phyloP scores from a whole-genome alignment of 2,329 filamentous ascomycete species.

The Claviceps sp. region DNA sequence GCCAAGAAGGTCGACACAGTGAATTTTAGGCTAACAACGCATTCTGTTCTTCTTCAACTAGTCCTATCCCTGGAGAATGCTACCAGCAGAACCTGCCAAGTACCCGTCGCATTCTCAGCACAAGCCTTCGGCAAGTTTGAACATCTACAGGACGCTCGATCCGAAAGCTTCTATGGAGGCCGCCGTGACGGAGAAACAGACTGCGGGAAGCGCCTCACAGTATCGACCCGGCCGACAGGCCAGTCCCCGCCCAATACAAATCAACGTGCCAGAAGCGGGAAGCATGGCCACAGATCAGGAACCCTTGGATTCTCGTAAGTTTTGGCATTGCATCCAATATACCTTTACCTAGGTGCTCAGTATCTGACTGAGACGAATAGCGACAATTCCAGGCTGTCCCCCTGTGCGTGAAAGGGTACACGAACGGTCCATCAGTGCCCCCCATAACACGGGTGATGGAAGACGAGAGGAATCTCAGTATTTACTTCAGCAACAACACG shows the following conservation, averaged over 20 bases:
- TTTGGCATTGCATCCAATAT: background rate
- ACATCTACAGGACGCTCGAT: constrained; percentile 31
- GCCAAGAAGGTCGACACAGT: no score
- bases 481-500: constrained; percentile 12
- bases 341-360: background rate
- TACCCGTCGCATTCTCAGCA: constrained; percentile 49
- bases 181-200: constrained; percentile 27
- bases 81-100: constrained; percentile 39
- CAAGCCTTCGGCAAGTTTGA: constrained; percentile 28
- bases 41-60: constrained; percentile 23
- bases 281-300: constrained; percentile 59
- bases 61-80: constrained; percentile 45
- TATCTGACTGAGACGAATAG: constrained; percentile 23
- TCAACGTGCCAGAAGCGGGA: constrained; percentile 50
- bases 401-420: constrained; percentile 51
- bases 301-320: constrained; percentile 58
- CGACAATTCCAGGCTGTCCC: constrained; percentile 53
- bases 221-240: constrained; percentile 24
- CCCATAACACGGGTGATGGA: constrained; percentile 13
- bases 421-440: constrained; percentile 51
- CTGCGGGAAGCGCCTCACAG: constrained; percentile 16
- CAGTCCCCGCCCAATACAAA: constrained; percentile 44
- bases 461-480: constrained; percentile 12
- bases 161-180: constrained; percentile 35
- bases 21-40: no score